A percentile compares a stretch with the other conserved stretches of the same genome.
These are phyloP conservation scores for Sclerotinia borealis DNA, from an alignment of 2,329 filamentous ascomycete genomes.

Conservation along the genomic window DNA sequence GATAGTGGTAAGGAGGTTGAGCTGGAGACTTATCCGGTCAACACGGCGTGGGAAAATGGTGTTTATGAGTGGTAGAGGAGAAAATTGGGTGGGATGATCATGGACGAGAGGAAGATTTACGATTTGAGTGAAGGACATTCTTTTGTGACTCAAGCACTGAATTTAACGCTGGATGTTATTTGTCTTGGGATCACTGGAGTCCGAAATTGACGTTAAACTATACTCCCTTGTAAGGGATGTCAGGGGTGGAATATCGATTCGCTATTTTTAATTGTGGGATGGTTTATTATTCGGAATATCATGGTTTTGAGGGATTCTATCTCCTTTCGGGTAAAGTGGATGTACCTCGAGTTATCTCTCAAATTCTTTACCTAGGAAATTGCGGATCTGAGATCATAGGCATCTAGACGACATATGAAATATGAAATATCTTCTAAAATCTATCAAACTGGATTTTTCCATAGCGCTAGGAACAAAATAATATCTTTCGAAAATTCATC, in stretches of 20 bases:
- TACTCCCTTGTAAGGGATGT: neutral
- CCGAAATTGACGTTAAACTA: constrained; percentile 3
- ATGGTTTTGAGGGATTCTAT: neutral
- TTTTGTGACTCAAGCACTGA: neutral
- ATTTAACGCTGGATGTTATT: neutral
- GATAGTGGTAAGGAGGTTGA: neutral
- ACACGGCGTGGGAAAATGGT: neutral
- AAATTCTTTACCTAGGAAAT: neutral
- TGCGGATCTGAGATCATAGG: neutral
- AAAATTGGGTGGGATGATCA: neutral
- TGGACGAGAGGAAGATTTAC: neutral
- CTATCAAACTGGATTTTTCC: too few relatives aligned
- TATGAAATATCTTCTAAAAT: too few relatives aligned
- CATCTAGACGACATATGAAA: neutral
- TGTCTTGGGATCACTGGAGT: neutral
- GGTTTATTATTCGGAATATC: neutral
- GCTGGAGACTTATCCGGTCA: neutral
- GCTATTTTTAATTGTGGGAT: neutral
- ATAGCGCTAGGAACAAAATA: neutral
- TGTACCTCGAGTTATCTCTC: neutral
- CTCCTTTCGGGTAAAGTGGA: neutral
- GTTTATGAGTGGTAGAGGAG: neutral
- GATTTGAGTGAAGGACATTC: neutral
- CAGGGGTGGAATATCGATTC: neutral
- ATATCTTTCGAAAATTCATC: neutral